Base-by-base conservation (phyloP, 106 monocot genomes). In the Platanthera guangdongensis region DNA sequence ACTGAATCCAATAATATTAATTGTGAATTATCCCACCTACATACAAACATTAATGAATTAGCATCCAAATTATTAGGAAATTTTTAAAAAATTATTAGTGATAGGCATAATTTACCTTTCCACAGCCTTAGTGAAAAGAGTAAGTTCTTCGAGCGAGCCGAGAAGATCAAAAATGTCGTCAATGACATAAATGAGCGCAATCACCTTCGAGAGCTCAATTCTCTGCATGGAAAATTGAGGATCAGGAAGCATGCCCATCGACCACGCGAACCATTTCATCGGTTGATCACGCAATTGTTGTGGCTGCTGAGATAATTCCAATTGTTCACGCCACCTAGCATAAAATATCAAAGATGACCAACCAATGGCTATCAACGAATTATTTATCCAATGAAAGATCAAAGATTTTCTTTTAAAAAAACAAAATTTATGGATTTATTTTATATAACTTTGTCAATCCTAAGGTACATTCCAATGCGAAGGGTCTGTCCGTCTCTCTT, bases 101-200 rank as follows among this genome's bases (percentile, higher is more conserved):
- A 60, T 18, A 0, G 7, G 32, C 3, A 12, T 10, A 32, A 8
- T 75, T 75, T 73, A 83, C 84, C 50, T 79, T 13, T 73, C 67
- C 22, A 84, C 57, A 9, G 76, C 85, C 53, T 7, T 1, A 5
- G 39, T 39, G 39, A 39, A 39, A 39, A 39, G 39, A 39, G 39
- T 39, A 39, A 39, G 39, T 39, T 39, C 53, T 53, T 8, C 8
- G 14, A 47, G 71, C 18, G 81, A 76, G 9, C 84, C 86, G 45
- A 68, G 57, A 7, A 85, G 65, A 73, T 88, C 88, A 76, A 81
- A 88, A 7, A 88, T 83, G 63, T 88, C 88, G 75, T 89, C 89
- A 3, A 89, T 79, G 11, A 89, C 45, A 19, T 89, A 89, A 3
- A 89, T 18, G 54, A 89, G 68, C 2, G 89, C 63, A 47, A 89